Conservation (phyloP, 139 green algal species). For the Desmodesmus armatus region DNA sequence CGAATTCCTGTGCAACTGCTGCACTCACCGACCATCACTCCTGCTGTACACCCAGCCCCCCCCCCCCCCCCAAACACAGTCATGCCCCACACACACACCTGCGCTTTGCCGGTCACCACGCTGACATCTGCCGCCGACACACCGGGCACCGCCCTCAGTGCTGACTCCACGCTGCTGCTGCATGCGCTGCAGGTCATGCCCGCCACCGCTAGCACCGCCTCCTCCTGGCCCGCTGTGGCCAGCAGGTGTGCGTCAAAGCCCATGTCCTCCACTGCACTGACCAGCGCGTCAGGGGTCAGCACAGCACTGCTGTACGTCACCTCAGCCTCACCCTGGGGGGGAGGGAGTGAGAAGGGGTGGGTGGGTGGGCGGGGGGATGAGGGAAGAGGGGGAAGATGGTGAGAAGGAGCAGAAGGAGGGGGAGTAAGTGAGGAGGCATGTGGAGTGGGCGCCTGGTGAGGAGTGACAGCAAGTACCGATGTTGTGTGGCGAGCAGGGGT, state of each 20-base stretch:
- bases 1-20: no score
- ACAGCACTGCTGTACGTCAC: slow-evolving; percentile 49
- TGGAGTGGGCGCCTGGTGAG: not conserved
- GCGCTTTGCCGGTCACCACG: slow-evolving; percentile 55
- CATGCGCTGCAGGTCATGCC: slow-evolving; percentile 87
- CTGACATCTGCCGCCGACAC: slow-evolving; percentile 68
- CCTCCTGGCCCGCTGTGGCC: slow-evolving; percentile 29
- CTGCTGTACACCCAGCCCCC: no score
- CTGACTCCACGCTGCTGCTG: slow-evolving; percentile 68
- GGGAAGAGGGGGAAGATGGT: not conserved
- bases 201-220: slow-evolving; percentile 54
- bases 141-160: slow-evolving; percentile 64
- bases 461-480: no score
- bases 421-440: not conserved
- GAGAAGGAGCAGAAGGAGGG: not conserved
- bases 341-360: not conserved
- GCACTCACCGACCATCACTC: no score
- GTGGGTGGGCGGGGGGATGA: no score
- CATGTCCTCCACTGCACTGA: slow-evolving; percentile 77
- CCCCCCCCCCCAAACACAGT: no score
- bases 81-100: slow-evolving; percentile 38
- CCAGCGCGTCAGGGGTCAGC: slow-evolving; percentile 53
- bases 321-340: slow-evolving; percentile 21
- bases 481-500: slow-evolving; percentile 51
- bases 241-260: slow-evolving; percentile 81